These are phyloP conservation scores for Vanderwaltozyma tropicalis DNA, from an alignment of 805 yeast species.

Conservation along the genomic window DNA sequence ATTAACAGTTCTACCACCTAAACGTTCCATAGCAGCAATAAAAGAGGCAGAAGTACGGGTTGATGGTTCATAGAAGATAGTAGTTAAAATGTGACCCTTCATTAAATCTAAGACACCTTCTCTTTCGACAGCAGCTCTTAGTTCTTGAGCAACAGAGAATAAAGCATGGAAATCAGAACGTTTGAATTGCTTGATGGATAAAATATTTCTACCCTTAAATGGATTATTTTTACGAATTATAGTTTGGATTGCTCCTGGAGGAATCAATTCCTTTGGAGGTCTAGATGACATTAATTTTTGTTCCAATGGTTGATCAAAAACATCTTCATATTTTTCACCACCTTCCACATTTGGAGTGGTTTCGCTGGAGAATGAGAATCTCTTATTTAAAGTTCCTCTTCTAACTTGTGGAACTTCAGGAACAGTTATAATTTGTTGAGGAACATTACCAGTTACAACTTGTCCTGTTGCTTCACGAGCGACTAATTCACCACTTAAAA, in stretches of 20 bases:
- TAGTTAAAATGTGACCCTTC: conserved; percentile 83
- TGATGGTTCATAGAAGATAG: conserved; percentile 96
- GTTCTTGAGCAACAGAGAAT: conserved; percentile 95
- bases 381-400: conserved; percentile 29
- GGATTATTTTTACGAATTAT: conserved; percentile 78
- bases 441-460: conserved; percentile 37
- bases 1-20: conserved; percentile 94
- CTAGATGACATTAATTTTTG: conserved; percentile 53
- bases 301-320: conserved; percentile 42
- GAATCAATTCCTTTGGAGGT: conserved; percentile 62
- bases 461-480: conserved; percentile 52
- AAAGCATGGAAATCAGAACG: conserved; percentile 86
- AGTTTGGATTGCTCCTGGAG: conserved; percentile 69
- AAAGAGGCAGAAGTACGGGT: conserved; percentile 95
- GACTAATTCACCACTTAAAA: conserved; percentile 71
- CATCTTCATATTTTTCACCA: conserved; percentile 37
- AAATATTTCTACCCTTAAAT: conserved; percentile 76
- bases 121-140: conserved; percentile 94
- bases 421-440: conserved; percentile 12
- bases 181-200: conserved; percentile 78
- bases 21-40: conserved; percentile 98
- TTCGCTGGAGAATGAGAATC: conserved; percentile 44
- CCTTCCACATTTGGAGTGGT: conserved; percentile 28
- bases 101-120: conserved; percentile 86
- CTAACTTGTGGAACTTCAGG: conserved; percentile 32